Percentiles rank a stretch among this genome's conserved stretches.
Evolutionary conservation across 257 asterid species (phyloP).

Genomic region (Datura wrightii): DNA sequence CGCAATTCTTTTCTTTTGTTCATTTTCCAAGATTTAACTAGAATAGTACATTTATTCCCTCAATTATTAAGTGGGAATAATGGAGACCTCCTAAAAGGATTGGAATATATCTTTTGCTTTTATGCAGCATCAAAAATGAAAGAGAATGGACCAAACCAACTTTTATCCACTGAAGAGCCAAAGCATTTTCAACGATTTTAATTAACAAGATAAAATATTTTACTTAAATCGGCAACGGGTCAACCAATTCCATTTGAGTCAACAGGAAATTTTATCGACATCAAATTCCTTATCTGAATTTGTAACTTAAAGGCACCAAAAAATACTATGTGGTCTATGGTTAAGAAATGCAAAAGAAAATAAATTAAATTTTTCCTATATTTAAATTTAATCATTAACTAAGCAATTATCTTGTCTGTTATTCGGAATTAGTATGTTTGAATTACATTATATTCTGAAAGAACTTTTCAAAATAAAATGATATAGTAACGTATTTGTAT

Average conservation of each 20-base stretch:
- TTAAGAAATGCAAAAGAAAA: background rate
- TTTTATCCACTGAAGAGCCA: background rate
- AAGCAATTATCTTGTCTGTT: background rate
- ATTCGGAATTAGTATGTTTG: no score
- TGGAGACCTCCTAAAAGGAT: background rate
- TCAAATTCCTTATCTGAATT: no score
- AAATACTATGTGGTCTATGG: no score
- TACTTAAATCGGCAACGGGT: background rate
- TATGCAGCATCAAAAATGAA: background rate
- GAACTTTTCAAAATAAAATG: background rate
- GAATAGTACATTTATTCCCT: slow-evolving; percentile 8
- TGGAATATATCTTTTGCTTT: background rate
- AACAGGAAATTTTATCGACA: no score
- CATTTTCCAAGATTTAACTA: no score
- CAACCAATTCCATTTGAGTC: background rate
- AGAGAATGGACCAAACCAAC: background rate
- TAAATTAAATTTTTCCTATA: no score
- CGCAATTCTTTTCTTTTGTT: no score
- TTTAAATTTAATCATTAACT: background rate
- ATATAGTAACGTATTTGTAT: background rate
- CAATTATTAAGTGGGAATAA: background rate
- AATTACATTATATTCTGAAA: background rate
- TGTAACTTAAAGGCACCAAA: background rate
- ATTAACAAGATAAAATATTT: background rate
- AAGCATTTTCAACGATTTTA: background rate